These are phyloP conservation scores for Monilinia fructigena DNA, from an alignment of 2,329 filamentous ascomycete genomes.

Conservation along the genomic window DNA sequence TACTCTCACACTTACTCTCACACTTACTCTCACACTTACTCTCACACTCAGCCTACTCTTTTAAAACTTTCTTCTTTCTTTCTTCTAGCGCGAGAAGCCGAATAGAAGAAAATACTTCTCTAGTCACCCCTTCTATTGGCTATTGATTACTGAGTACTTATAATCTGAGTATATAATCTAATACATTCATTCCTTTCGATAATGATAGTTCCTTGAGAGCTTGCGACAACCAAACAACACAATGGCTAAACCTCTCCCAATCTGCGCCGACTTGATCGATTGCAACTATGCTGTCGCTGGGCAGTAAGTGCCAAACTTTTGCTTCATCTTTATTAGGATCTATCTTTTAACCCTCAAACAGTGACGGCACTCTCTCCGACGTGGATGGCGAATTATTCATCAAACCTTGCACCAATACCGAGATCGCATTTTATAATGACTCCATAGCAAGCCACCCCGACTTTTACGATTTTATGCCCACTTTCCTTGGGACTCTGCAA, in stretches of 20 bases:
- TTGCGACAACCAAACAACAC: slow-evolving; percentile 25
- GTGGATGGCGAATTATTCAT: slow-evolving; percentile 81
- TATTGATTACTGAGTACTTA: neutral
- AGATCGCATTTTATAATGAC: slow-evolving; percentile 87
- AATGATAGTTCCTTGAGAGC: slow-evolving; percentile 39
- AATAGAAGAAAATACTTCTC: slow-evolving; percentile 18
- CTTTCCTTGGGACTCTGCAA: slow-evolving; percentile 75
- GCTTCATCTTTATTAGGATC: neutral
- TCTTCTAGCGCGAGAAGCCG: slow-evolving; percentile 16
- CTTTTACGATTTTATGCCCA: slow-evolving; percentile 78
- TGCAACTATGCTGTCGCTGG: slow-evolving; percentile 79
- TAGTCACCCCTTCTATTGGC: slow-evolving; percentile 1
- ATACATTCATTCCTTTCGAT: slow-evolving; percentile 30
- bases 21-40: neutral
- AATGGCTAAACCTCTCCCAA: slow-evolving; percentile 45
- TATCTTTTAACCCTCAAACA: slow-evolving; percentile 43
- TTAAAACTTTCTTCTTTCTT: neutral
- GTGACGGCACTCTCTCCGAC: slow-evolving; percentile 87
- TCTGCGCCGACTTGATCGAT: slow-evolving; percentile 57
- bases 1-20: neutral
- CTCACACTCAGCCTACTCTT: slow-evolving; percentile 20
- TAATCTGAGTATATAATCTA: slow-evolving; percentile 30
- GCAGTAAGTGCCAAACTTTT: slow-evolving; percentile 60
- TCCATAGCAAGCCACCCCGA: slow-evolving; percentile 61
- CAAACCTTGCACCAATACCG: slow-evolving; percentile 84